Conservation (phyloP, 164 flowering plant species). For the Macadamia integrifolia region DNA sequence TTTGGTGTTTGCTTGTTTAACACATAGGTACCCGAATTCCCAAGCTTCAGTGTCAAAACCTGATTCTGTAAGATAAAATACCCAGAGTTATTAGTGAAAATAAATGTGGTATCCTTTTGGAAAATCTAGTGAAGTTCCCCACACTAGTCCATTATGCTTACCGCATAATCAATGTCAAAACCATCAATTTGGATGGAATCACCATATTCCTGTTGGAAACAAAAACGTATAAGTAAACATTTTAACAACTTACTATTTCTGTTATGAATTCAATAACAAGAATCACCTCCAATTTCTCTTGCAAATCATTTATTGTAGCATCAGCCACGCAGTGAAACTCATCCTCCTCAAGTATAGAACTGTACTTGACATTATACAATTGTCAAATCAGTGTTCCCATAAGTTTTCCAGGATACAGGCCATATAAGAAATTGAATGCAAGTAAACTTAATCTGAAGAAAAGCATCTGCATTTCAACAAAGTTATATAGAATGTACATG, state of each 20-base stretch:
- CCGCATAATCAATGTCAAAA: constrained; percentile 90
- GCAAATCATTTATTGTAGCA: constrained; percentile 65
- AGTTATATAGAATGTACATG: neutral
- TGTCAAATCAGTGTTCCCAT: neutral
- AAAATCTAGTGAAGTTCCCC: neutral
- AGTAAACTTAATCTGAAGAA: neutral
- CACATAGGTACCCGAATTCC: constrained; percentile 78
- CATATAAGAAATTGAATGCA: neutral
- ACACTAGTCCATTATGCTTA: constrained; percentile 25
- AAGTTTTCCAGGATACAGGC: neutral
- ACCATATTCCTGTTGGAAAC: constrained; percentile 73
- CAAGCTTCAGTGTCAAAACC: constrained; percentile 83
- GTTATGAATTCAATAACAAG: neutral
- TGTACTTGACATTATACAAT: constrained; percentile 29
- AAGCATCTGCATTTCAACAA: too few species aligned
- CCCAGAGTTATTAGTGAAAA: neutral
- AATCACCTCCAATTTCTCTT: constrained; percentile 79
- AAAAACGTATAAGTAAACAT: too few species aligned
- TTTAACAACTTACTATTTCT: too few species aligned
- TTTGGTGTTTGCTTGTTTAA: constrained; percentile 95
- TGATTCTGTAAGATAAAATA: constrained; percentile 53
- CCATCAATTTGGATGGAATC: constrained; percentile 82
- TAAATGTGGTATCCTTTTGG: neutral
- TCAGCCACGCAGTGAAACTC: constrained; percentile 74
- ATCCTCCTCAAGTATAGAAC: constrained; percentile 73